Evolutionary conservation across 1,284 basidiomycete species (phyloP).

Genomic region (Hemileia vastatrix): DNA sequence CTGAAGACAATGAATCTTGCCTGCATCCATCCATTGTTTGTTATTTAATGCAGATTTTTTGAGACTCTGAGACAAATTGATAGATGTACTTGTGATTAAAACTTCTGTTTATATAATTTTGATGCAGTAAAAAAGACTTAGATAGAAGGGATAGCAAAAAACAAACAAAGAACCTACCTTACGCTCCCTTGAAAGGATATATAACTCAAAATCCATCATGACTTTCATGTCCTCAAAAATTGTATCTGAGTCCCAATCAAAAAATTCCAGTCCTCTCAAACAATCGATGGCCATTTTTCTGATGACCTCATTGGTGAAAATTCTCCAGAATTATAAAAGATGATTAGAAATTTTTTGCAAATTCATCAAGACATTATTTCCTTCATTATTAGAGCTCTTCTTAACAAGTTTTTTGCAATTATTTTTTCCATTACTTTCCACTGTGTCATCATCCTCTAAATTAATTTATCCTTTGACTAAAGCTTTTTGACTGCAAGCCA

Average conservation of each 20-base stretch:
- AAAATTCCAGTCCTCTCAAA: constrained; percentile 80
- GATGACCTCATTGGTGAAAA: constrained; percentile 69
- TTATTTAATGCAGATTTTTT: constrained; percentile 65
- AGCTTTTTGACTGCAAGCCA: constrained; percentile 72
- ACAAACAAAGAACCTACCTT: constrained; percentile 54
- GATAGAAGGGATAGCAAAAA: neutral
- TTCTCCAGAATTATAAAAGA: constrained; percentile 82
- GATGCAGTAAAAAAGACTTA: too few relatives aligned
- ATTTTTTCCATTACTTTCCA: constrained; percentile 54
- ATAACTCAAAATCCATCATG: constrained; percentile 90
- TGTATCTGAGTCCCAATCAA: constrained; percentile 64
- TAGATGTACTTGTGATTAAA: too few relatives aligned
- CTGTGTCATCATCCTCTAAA: constrained; percentile 45
- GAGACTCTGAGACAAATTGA: too few relatives aligned
- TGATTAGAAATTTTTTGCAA: constrained; percentile 90
- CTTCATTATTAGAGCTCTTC: too few relatives aligned
- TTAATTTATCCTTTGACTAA: constrained; percentile 53
- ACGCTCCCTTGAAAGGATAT: constrained; percentile 67
- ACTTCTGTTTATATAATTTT: too few relatives aligned
- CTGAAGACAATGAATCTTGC: constrained; percentile 71
- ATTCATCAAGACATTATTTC: constrained; percentile 96
- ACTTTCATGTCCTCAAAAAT: constrained; percentile 55
- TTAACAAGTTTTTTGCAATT: too few relatives aligned
- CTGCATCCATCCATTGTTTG: constrained; percentile 73
- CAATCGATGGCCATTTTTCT: constrained; percentile 67